Evolutionary conservation across 148 eudicot genomes (phyloP).

Genomic region (Vaccinium vitisidaea): DNA sequence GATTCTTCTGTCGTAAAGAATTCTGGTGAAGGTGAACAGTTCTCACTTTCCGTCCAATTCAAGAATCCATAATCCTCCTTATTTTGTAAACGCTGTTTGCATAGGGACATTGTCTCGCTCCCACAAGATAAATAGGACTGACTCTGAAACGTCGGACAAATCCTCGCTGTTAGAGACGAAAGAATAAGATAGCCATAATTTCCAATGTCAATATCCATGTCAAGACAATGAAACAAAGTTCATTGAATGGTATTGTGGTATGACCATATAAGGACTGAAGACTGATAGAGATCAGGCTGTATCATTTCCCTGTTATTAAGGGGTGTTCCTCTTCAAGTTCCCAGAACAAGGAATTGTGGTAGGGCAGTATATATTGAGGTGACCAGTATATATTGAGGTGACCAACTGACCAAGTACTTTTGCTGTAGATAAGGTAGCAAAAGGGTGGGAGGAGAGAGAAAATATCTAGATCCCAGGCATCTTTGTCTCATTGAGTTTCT

Average conservation of each 20-base stretch:
- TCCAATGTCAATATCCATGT: not conserved
- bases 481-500: not conserved
- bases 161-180: not conserved
- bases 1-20: not conserved
- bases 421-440: not conserved
- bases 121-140: not conserved
- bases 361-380: not conserved
- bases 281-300: not conserved
- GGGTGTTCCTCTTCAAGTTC: too few species aligned
- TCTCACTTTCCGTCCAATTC: not conserved
- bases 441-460: conserved; percentile 10
- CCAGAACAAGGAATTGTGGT: not conserved
- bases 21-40: not conserved
- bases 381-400: not conserved
- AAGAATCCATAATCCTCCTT: not conserved
- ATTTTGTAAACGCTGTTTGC: not conserved
- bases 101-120: not conserved
- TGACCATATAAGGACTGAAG: not conserved
- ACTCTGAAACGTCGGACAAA: not conserved
- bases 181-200: not conserved
- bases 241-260: not conserved
- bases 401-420: not conserved
- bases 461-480: conserved; percentile 4
- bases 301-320: not conserved
- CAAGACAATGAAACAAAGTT: not conserved